A percentile compares a stretch with the other conserved stretches of the same genome.
Conservation (phyloP, 2,329 filamentous ascomycete species). For the Lachnellula subtilissima region DNA sequence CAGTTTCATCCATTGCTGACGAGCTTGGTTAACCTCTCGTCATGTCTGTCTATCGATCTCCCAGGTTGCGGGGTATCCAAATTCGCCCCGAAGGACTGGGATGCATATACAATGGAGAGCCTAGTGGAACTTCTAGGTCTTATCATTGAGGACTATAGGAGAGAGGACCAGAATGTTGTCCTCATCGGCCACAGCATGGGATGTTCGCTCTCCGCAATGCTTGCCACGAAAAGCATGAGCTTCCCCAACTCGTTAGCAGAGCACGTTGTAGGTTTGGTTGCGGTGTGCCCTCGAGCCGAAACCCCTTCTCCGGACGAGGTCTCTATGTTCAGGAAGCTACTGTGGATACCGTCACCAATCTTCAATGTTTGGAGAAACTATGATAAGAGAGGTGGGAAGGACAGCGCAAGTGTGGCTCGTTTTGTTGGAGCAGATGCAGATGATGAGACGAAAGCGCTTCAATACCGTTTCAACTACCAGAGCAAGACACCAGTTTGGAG, state of each 20-base stretch:
- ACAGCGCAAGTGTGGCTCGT: slow-evolving; percentile 73
- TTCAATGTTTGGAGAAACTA: slow-evolving; percentile 74
- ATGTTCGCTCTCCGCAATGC: slow-evolving; percentile 67
- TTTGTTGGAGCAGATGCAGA: slow-evolving; percentile 69
- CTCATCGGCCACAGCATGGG: slow-evolving; percentile 90
- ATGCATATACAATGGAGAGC: slow-evolving; percentile 73
- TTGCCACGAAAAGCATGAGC: slow-evolving; percentile 53
- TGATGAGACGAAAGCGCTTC: slow-evolving; percentile 59
- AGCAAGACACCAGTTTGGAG: slow-evolving; percentile 79
- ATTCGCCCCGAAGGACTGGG: slow-evolving; percentile 66
- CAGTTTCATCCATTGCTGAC: slow-evolving; percentile 81
- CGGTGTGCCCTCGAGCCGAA: slow-evolving; percentile 71
- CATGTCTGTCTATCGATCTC: slow-evolving; percentile 83
- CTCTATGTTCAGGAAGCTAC: slow-evolving; percentile 48
- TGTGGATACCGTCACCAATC: slow-evolving; percentile 64
- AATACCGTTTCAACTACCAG: slow-evolving; percentile 74
- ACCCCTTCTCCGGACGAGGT: slow-evolving; percentile 53
- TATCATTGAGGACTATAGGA: slow-evolving; percentile 69
- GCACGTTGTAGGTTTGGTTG: slow-evolving; percentile 70
- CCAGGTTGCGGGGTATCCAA: slow-evolving; percentile 82
- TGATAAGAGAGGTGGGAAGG: slow-evolving; percentile 72
- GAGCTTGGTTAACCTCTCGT: slow-evolving; percentile 75
- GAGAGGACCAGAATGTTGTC: slow-evolving; percentile 67
- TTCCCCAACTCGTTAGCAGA: slow-evolving; percentile 50
- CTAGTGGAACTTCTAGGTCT: slow-evolving; percentile 69